Evolutionary conservation across 768 basidiomycete species (phyloP).

Genomic region (Chalciporus pseudorubinellus): DNA sequence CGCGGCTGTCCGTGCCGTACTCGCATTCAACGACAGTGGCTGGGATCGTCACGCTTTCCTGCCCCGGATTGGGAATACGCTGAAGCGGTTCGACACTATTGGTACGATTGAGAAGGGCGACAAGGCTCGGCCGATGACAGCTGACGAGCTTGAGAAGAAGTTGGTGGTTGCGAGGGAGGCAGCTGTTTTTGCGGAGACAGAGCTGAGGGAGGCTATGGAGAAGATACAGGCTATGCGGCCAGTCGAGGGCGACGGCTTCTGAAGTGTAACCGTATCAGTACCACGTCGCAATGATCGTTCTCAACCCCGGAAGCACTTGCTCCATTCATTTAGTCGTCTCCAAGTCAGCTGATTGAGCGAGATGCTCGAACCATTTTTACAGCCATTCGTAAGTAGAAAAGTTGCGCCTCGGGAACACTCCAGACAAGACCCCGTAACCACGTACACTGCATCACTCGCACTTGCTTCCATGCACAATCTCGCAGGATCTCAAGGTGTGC

Average conservation of each 20-base stretch:
- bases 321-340: too few species aligned
- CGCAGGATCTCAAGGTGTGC: too few species aligned
- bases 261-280: conserved; percentile 1
- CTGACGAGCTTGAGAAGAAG: conserved; percentile 74
- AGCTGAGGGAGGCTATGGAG: conserved; percentile 74
- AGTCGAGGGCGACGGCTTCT: conserved; percentile 37
- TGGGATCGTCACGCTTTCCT: conserved; percentile 73
- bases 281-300: too few species aligned
- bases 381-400: too few species aligned
- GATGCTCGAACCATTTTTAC: neutral
- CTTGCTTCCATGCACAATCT: too few species aligned
- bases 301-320: too few species aligned
- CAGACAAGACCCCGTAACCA: too few species aligned
- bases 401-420: too few species aligned
- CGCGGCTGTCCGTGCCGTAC: conserved; percentile 77
- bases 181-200: conserved; percentile 68
- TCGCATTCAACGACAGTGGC: conserved; percentile 81
- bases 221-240: conserved; percentile 57
- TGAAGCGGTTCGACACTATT: conserved; percentile 66
- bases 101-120: conserved; percentile 50
- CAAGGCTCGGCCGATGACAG: conserved; percentile 50
- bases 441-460: too few species aligned
- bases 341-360: too few species aligned
- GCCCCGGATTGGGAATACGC: conserved; percentile 66
- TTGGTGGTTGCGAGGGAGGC: conserved; percentile 68